phyloP scores from a whole-genome alignment of 306 rosid genomes.

The Malus sieversii region DNA sequence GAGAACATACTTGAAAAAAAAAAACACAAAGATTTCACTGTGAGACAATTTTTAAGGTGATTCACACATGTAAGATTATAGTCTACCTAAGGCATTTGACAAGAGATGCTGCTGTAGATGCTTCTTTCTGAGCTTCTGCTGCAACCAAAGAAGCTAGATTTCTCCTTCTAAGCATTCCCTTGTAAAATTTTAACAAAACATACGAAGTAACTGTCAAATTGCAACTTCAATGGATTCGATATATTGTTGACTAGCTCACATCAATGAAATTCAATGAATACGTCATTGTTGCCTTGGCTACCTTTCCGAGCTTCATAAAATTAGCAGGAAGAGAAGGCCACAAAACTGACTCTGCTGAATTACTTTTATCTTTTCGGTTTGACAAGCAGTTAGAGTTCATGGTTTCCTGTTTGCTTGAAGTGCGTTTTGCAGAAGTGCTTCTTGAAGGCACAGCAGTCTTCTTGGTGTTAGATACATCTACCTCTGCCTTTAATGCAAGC shows the following conservation, averaged over 20 bases:
- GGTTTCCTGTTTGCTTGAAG: conserved; percentile 51
- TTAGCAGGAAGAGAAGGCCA: conserved; percentile 68
- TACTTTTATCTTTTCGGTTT: conserved; percentile 33
- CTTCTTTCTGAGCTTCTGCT: conserved; percentile 84
- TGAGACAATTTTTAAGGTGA: background rate
- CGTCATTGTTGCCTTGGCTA: conserved; percentile 3
- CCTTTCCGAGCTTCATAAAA: conserved; percentile 74
- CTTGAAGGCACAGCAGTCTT: conserved; percentile 33
- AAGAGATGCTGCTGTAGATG: conserved; percentile 55
- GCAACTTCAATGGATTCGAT: background rate
- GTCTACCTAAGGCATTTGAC: conserved; percentile 72
- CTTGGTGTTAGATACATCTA: conserved; percentile 27
- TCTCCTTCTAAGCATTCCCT: conserved; percentile 84
- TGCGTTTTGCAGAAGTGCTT: conserved; percentile 33
- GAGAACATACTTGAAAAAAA: conserved; percentile 42
- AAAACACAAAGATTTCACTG: conserved; percentile 3
- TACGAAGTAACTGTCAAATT: background rate
- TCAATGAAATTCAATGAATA: background rate
- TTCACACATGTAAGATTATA: background rate
- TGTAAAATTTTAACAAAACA: conserved; percentile 24
- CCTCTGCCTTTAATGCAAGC: conserved; percentile 42
- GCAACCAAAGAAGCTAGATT: conserved; percentile 69
- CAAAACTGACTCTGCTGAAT: conserved; percentile 32
- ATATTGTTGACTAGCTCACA: background rate
- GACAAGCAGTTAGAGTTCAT: conserved; percentile 38